A percentile compares a stretch with the other conserved stretches of the same genome.
Conservation (phyloP, 2,329 filamentous ascomycete species). For the Sporothrix mexicana region DNA sequence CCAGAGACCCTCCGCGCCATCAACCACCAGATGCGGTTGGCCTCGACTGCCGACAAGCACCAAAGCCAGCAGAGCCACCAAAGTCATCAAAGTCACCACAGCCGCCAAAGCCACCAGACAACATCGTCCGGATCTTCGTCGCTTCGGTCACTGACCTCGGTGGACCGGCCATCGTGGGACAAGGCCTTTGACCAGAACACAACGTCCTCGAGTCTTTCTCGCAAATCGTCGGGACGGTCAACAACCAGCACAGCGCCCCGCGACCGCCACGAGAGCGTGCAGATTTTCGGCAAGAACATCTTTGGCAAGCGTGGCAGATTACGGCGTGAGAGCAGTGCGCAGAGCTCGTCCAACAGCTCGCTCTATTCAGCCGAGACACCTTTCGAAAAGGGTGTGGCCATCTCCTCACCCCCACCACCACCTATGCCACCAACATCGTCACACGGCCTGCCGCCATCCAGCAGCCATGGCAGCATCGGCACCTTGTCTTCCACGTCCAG, state of each 20-base stretch:
- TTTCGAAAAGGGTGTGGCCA: conserved; percentile 41
- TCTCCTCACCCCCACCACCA: conserved; percentile 36
- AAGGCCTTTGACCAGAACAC: conserved; percentile 48
- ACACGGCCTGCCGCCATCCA: conserved; percentile 41
- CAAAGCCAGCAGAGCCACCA: conserved; percentile 37
- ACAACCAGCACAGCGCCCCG: conserved; percentile 57
- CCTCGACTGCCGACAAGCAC: conserved; percentile 56
- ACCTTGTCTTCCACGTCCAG: too few relatives aligned
- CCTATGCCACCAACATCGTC: conserved; percentile 40
- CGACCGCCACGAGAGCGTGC: conserved; percentile 64
- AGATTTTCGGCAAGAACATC: conserved; percentile 64
- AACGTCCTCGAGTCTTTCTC: conserved; percentile 49
- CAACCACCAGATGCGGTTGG: conserved; percentile 63
- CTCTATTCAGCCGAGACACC: conserved; percentile 54
- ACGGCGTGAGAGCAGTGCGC: conserved; percentile 58
- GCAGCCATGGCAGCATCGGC: not conserved
- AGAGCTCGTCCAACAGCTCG: conserved; percentile 56
- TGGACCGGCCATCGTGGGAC: conserved; percentile 58
- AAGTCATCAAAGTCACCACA: conserved; percentile 14
- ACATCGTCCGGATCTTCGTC: conserved; percentile 64
- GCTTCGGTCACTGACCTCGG: conserved; percentile 53
- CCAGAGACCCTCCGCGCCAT: conserved; percentile 64
- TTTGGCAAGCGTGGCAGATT: conserved; percentile 61
- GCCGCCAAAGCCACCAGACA: conserved; percentile 50
- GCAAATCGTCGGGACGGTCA: conserved; percentile 63